Evolutionary conservation across 306 rosid species (phyloP), one percentile per base, ranked within the genome.

Genomic region (Cercis canadensis): DNA sequence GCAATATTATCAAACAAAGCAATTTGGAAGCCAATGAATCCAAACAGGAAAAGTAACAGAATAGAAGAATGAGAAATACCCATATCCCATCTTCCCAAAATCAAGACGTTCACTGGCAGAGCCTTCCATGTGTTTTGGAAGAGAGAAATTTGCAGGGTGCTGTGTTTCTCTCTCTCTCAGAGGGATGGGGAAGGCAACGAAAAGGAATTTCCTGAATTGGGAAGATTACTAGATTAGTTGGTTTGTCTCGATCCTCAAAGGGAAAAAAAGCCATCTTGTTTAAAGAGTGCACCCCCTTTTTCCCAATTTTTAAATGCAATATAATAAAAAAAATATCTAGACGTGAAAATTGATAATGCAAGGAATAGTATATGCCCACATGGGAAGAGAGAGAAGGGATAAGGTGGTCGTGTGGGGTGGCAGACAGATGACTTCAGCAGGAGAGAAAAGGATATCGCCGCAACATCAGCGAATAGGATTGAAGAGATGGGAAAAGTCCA

Each of bases 31-130:
- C 2, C 16, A 54, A 55, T 1, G 32, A 10, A 70, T 58, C 11
- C 10, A 15, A 29, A 57, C n/a, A 18, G 13, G 15, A 29, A 37
- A 5, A 15, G 33, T 5, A 13, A n/a, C n/a, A n/a, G n/a, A n/a
- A n/a, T n/a, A n/a, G n/a, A n/a, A 24, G 19, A 34, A 34, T 2
- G 33, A n/a, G n/a, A 68, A 11, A 11, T 77, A 95, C 99, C 99
- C 99, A 57, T 72, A 89, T 9, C 96, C 99, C 99, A 95, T 95
- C 89, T 83, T 95, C 82, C 99, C 99, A 70, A 91, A 95, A 77
- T 81, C 91, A 60, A 80, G 87, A 70, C 99, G 97, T 70, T 89
- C 96, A 78, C 75, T 65, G 62, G 71, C 34, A 70, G 92, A 74
- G 84, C 64, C 81, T 80, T 87, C 99, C 99, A 94, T 90, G 86